Conservation (phyloP, 208 protist species). For the Acanthamoeba lenticulata region DNA sequence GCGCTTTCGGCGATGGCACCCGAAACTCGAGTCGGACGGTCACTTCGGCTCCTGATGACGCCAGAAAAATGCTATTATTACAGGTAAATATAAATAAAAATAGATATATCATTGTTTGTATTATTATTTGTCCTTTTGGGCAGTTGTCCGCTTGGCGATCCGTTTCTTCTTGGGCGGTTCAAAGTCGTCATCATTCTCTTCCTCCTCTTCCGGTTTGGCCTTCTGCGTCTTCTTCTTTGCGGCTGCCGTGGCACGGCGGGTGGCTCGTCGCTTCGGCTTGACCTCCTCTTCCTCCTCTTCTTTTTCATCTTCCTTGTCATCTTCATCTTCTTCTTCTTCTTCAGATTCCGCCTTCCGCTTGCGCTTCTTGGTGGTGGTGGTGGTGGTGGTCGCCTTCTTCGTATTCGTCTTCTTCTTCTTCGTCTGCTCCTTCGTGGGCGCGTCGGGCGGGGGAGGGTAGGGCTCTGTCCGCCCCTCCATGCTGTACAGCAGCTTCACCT, state of each 20-base stretch:
- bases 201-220: neutral
- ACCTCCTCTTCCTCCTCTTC: no score
- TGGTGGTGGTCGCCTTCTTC: neutral
- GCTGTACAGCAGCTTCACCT: constrained; percentile 21
- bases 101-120: no score
- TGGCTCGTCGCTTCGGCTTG: no score
- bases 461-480: neutral
- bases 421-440: neutral
- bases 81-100: no score
- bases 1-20: no score
- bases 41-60: no score
- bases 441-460: neutral
- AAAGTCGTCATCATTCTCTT: constrained; percentile 16
- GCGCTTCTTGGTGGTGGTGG: neutral
- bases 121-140: no score
- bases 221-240: neutral
- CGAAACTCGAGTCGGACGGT: no score
- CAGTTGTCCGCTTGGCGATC: neutral
- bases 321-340: neutral
- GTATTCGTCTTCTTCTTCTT: neutral
- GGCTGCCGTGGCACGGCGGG: neutral
- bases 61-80: no score
- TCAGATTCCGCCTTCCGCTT: neutral
- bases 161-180: neutral
- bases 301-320: neutral